Base-by-base conservation (phyloP, 2,329 filamentous ascomycete species). In the Sclerotinia borealis region DNA sequence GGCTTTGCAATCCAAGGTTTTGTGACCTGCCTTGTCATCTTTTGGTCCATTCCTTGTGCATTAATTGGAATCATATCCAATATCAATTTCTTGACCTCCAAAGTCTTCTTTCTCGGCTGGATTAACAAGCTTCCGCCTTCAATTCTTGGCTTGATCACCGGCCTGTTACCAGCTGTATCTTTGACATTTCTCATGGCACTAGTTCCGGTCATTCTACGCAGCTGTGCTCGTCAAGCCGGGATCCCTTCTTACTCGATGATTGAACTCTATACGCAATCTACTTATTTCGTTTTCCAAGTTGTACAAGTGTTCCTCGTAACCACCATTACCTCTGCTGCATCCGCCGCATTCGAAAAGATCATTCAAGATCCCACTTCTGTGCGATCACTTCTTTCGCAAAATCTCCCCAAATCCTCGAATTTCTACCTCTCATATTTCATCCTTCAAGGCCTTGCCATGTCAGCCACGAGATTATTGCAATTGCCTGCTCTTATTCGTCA, bases 351-450 rank as follows among this genome's bases (percentile, higher is more conserved):
- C 1, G 77, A 76, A 1, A 66, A 79, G 19, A 81, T 87, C 43
- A 78, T 85, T 45, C 61, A 79, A 2, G 58, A 85, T 1, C 84
- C 85, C 4, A 69, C 76, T 9, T 75, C 75, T 1, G 78, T 83
- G 8, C 78, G 81, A 1, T 74, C 69, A 2, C 68, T 86, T 52
- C 77, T 87, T 4, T 83, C 85, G 1, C 68, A 79, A 19, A 81
- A 85, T 52, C 78, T 90, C 2, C 87, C 87, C 2, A 79, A 77
- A 34, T 83, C 85, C 2, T 85, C 85, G 39, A 89, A 87, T 69
- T 89, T 89, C 71, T 90, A 89, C 71, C 79, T 89, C 10, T 84
- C 83, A 0, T 90, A 89, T 72, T 87, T 89, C 65, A 80, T 89
- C 43, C 76, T 90, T 2, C 86, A 89, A 71, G 86, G 86, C 2